Percentiles rank a stretch among this genome's conserved stretches.
Conservation (phyloP, 2,329 filamentous ascomycete species). For the Aspergillus sp. region DNA sequence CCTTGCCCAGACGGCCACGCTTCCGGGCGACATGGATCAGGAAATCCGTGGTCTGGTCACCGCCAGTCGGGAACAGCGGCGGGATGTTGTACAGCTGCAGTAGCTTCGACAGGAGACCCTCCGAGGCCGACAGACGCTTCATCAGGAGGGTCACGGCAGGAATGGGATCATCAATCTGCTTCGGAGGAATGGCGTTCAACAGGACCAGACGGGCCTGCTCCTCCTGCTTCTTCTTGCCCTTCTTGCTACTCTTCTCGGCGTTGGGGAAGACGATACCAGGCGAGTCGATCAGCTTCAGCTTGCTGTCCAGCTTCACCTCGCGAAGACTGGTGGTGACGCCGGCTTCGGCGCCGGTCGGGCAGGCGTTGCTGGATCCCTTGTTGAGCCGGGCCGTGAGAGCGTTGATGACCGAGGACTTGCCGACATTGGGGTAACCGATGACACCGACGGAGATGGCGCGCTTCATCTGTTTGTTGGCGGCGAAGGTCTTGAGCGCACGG, state of each 20-base stretch:
- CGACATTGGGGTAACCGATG: conserved; percentile 93
- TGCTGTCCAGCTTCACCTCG: conserved; percentile 90
- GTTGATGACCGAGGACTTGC: conserved; percentile 96
- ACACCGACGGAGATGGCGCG: conserved; percentile 87
- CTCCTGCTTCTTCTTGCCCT: conserved; percentile 60
- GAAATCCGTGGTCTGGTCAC: conserved; percentile 84
- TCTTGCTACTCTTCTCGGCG: conserved; percentile 48
- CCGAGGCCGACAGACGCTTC: conserved; percentile 70
- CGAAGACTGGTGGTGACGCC: conserved; percentile 87
- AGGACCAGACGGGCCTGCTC: conserved; percentile 80
- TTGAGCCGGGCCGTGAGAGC: conserved; percentile 76
- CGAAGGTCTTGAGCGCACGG: conserved; percentile 85
- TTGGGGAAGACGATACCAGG: conserved; percentile 93
- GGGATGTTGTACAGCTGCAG: conserved; percentile 82
- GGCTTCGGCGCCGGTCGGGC: conserved; percentile 85
- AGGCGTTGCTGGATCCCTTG: conserved; percentile 63
- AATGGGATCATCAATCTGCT: conserved; percentile 89
- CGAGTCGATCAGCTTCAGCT: conserved; percentile 88
- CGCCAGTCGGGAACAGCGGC: conserved; percentile 67
- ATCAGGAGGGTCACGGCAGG: conserved; percentile 85
- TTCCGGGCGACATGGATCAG: conserved; percentile 93
- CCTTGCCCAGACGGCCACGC: conserved; percentile 81
- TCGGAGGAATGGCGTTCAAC: conserved; percentile 87
- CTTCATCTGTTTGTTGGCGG: conserved; percentile 79
- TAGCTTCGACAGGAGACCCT: conserved; percentile 74